Percentiles rank a stretch among this genome's conserved stretches.
Conservation (phyloP, 176 grass and related monocot genomes). For the Calamus simplicifolius region DNA sequence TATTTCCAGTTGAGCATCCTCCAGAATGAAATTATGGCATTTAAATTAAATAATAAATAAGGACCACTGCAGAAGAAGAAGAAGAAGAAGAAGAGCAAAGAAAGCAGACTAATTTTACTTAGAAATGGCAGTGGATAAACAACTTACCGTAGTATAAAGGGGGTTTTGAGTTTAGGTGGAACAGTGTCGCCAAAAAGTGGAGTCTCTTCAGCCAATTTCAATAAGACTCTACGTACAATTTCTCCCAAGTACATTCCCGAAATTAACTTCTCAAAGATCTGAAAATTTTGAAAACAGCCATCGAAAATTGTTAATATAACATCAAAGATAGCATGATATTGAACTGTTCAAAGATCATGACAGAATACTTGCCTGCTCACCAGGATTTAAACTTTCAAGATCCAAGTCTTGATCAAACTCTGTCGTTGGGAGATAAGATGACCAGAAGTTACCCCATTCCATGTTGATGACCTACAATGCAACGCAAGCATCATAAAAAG, state of each 20-base stretch:
- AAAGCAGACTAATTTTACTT: background rate
- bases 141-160: slow-evolving; percentile 49
- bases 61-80: background rate
- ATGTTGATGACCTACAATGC: slow-evolving; percentile 72
- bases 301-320: no score
- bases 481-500: background rate
- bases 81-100: background rate
- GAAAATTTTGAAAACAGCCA: slow-evolving; percentile 14
- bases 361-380: slow-evolving; percentile 57
- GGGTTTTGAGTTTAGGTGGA: slow-evolving; percentile 43
- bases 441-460: slow-evolving; percentile 93
- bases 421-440: slow-evolving; percentile 43
- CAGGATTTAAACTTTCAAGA: slow-evolving; percentile 62
- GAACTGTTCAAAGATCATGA: background rate
- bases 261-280: slow-evolving; percentile 89
- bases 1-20: no score
- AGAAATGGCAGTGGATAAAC: background rate
- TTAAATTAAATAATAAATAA: background rate
- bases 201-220: slow-evolving; percentile 51
- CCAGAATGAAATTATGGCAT: no score
- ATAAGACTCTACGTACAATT: slow-evolving; percentile 66
- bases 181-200: slow-evolving; percentile 41
- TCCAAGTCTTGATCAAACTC: slow-evolving; percentile 73
- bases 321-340: no score
- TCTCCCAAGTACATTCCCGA: slow-evolving; percentile 88